A percentile compares a stretch with the other conserved stretches of the same genome.
These are phyloP conservation scores for Xylaria flabelliformis DNA, from an alignment of 495 filamentous ascomycete genomes.

Conservation along the genomic window DNA sequence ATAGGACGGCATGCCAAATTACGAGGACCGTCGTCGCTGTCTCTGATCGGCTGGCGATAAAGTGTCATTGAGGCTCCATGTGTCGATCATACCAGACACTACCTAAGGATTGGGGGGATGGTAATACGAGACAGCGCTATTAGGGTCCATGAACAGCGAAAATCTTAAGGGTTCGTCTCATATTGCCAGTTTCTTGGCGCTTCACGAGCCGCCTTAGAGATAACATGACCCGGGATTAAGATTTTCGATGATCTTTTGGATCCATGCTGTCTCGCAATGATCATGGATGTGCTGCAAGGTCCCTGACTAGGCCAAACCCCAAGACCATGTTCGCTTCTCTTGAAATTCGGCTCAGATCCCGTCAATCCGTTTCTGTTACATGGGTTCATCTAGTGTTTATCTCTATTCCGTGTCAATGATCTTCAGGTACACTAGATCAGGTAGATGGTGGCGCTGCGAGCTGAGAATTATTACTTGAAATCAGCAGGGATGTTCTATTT, in stretches of 20 bases:
- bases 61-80: constrained; percentile 36
- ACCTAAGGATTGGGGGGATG: constrained; percentile 30
- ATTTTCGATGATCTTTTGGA: neutral
- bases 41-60: constrained; percentile 24
- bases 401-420: neutral
- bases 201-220: neutral
- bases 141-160: constrained; percentile 25
- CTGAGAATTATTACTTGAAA: neutral
- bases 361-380: constrained; percentile 20
- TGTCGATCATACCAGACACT: constrained; percentile 39
- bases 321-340: constrained; percentile 8
- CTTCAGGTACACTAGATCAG: neutral
- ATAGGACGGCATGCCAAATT: constrained; percentile 10
- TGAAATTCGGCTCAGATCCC: constrained; percentile 5
- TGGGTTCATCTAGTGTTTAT: neutral
- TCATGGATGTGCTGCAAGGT: constrained; percentile 24
- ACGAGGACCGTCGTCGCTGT: constrained; percentile 22
- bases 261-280: constrained; percentile 10
- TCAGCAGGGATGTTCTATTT: neutral
- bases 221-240: neutral
- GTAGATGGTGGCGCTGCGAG: neutral
- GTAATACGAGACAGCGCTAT: constrained; percentile 34
- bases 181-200: constrained; percentile 20
- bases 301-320: neutral
- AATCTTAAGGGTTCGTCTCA: constrained; percentile 31